Evolutionary conservation across 2,329 filamentous ascomycete genomes (phyloP).

Genomic region (Fusarium albosuccineum): DNA sequence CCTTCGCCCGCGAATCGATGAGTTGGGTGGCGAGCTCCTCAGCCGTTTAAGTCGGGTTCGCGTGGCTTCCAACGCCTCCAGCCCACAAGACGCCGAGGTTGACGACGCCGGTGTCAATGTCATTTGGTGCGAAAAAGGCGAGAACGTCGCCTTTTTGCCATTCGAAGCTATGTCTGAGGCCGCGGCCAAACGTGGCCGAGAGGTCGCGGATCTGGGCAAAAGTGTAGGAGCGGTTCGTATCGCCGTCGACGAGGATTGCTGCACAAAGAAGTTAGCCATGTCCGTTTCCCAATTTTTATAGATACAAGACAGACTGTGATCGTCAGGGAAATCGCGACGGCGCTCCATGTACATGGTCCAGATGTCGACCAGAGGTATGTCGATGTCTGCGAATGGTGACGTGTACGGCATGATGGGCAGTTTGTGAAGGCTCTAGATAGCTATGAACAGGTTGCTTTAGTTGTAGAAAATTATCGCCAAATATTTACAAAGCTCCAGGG

Average conservation of each 20-base stretch:
- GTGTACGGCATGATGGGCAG: conserved; percentile 74
- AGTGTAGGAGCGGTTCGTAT: conserved; percentile 77
- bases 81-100: conserved; percentile 87
- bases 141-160: conserved; percentile 90
- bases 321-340: conserved; percentile 76
- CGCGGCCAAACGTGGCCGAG: conserved; percentile 83
- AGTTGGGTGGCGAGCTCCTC: conserved; percentile 89
- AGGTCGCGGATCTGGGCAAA: conserved; percentile 74
- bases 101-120: conserved; percentile 82
- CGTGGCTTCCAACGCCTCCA: conserved; percentile 84
- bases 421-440: neutral
- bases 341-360: conserved; percentile 83
- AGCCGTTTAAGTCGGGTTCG: conserved; percentile 87
- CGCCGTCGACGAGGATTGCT: conserved; percentile 85
- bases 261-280: conserved; percentile 10
- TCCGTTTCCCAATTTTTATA: no score
- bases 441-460: neutral
- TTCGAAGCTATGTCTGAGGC: conserved; percentile 78
- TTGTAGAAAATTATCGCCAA: neutral
- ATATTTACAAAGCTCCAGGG: neutral
- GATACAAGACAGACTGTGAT: conserved; percentile 71
- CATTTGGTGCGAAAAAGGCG: conserved; percentile 86
- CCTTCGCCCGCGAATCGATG: conserved; percentile 80
- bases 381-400: conserved; percentile 73
- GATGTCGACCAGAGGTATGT: conserved; percentile 81